A percentile compares a stretch with the other conserved stretches of the same genome.
Conservation (phyloP, 23 red algal genomes). For the Gracilaria domingensis region DNA sequence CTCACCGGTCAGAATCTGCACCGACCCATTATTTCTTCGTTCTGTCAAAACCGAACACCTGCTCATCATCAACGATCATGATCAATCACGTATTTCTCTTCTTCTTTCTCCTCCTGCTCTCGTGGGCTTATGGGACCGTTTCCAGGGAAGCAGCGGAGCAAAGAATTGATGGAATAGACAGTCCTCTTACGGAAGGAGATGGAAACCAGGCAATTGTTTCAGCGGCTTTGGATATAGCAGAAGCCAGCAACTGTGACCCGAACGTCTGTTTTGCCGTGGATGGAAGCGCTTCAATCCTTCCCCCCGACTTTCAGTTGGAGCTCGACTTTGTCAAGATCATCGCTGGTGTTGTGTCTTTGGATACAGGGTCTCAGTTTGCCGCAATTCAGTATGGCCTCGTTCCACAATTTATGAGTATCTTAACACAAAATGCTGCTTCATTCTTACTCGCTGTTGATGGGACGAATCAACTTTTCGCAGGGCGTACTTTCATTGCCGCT, state of each 20-base stretch:
- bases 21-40: no score
- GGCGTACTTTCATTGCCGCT: background rate
- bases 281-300: background rate
- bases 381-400: slow-evolving; percentile 18
- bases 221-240: background rate
- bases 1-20: no score
- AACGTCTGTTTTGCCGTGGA: slow-evolving; percentile 21
- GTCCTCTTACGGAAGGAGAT: background rate
- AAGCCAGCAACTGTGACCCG: background rate
- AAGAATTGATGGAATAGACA: no score
- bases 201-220: background rate
- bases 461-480: background rate
- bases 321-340: slow-evolving; percentile 1
- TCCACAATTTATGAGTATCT: background rate
- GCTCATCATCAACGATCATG: no score
- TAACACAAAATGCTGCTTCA: background rate
- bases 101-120: no score
- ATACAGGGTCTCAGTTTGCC: background rate
- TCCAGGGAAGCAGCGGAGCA: no score
- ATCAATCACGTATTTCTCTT: no score
- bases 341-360: background rate
- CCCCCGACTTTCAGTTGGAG: background rate
- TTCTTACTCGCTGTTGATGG: slow-evolving; percentile 7
- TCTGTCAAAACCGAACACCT: no score
- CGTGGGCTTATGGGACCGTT: no score